Base-by-base conservation (phyloP, 805 yeast genomes). In the Ogataea degrootiae region DNA sequence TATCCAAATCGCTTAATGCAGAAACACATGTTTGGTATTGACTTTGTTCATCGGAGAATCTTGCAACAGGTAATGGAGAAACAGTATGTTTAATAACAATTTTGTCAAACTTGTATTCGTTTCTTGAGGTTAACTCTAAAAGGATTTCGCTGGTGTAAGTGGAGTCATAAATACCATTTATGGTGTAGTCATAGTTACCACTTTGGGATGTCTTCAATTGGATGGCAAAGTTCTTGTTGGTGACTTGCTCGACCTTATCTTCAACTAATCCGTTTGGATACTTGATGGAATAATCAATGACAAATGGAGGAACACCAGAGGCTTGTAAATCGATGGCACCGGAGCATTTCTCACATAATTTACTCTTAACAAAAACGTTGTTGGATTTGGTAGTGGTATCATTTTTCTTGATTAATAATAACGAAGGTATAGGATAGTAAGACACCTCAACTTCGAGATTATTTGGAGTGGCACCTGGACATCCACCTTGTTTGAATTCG, bases 151-250 rank as follows among this genome's bases (percentile, higher is more conserved):
- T 75, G 47, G 70, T 66, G 58, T 87, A 91, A 22, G 79, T 66
- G 0, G 80, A 67, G 61, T 91, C 97, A 52, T 75, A 81, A 1
- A 91, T 69, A 2, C 79, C 80, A 31, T 69, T 76, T 57, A 91
- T 79, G 7, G 63, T 64, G 55, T 87, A 85, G 42, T 71, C 74
- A 61, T 84, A 85, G 15, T 65, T 69, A 3, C 97, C 97, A 45
- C 77, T 61, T 22, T 60, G 60, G 4, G 59, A 56, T 0, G 80
- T 69, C 9, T 71, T 71, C 48, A 77, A 61, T 16, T 68, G 70
- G 34, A 79, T 59, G 1, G 56, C 56, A 22, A 59, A 58, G n/a
- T 53, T 53, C 19, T 52, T 48, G 21, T 80, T 76, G 1, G 80
- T 74, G 6, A 81, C 77, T 43, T 79, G 80, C 23, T 71, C 53